Evolutionary conservation across 306 rosid genomes (phyloP), one percentile per base, ranked within the genome.

Genomic region (Citrullus colocynthis): DNA sequence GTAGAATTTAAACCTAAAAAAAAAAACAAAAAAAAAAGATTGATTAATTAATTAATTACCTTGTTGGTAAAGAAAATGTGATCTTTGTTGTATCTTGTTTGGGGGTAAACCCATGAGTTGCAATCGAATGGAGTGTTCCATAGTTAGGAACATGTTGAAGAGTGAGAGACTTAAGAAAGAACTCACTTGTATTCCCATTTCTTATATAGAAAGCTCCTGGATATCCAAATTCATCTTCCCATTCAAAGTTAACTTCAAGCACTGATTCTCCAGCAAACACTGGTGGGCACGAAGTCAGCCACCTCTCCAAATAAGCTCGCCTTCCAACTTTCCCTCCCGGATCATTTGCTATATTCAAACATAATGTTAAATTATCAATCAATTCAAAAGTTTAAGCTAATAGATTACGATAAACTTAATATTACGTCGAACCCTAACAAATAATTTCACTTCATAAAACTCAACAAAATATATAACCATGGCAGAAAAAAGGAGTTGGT

Each of bases 31-130:
- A 24, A 24, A 24, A 24, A 24, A 24, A 24, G 24, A 24, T 24
- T 24, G 24, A 24, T 24, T 24, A 24, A 24, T 24, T 24, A 24
- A 24, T 24, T 24, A n/a, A n/a, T n/a, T 20, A 69, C 56, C 52
- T 69, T n/a, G 16, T 69, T 69, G 5, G 56, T 56, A 69, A 69
- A 69, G 20, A 69, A 69, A 44, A 69, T 69, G 4, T 56, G 75
- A 44, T 41, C n/a, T 44, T 69, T 69, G 3, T 21, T 42, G 37
- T 69, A 69, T 69, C 75, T 44, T 69, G n/a, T 1, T n/a, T 21
- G 9, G 6, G 75, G 75, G 78, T 91, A 93, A 4, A 93, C 83
- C 97, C 98, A 93, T 5, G 98, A 93, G 84, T 91, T 91, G 90
- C 98, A 93, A 32, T 81, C 78, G 32, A 91, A 93, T 83, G 89